Conservation (phyloP, 2,329 filamentous ascomycete genomes). For the Amesomyces nigricolor region DNA sequence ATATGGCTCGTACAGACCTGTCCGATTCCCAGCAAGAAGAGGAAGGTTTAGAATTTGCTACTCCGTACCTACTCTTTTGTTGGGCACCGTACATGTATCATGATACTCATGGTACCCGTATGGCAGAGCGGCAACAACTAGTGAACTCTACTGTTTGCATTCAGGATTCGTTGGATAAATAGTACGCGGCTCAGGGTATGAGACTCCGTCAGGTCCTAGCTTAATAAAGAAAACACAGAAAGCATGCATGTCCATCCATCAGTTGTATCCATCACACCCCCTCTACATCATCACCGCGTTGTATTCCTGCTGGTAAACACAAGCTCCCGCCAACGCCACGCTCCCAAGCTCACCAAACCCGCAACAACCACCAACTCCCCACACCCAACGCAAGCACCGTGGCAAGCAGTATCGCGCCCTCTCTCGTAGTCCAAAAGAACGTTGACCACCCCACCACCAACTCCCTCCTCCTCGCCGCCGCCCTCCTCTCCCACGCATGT, state of each 20-base stretch:
- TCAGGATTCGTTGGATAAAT: too few relatives aligned
- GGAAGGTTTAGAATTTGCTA: too few relatives aligned
- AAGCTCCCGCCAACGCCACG: neutral
- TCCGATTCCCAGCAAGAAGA: too few relatives aligned
- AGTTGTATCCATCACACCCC: neutral
- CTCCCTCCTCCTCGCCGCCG: slow-evolving; percentile 42
- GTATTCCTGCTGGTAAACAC: neutral
- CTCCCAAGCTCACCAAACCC: slow-evolving; percentile 13
- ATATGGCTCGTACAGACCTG: too few relatives aligned
- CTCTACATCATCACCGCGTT: neutral
- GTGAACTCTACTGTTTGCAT: too few relatives aligned
- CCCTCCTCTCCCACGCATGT: slow-evolving; percentile 49
- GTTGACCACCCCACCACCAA: slow-evolving; percentile 49
- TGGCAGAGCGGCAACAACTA: too few relatives aligned
- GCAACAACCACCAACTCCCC: slow-evolving; percentile 42
- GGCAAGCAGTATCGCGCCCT: slow-evolving; percentile 43
- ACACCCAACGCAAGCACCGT: slow-evolving; percentile 39
- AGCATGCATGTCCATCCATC: neutral
- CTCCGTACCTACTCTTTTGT: too few relatives aligned
- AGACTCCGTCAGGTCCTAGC: too few relatives aligned
- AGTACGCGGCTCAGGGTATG: too few relatives aligned
- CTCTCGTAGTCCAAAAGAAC: slow-evolving; percentile 49
- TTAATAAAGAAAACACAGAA: too few relatives aligned
- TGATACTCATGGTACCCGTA: too few relatives aligned
- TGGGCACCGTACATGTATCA: too few relatives aligned